Percentiles rank a stretch among this genome's conserved stretches.
Evolutionary conservation across 768 basidiomycete species (phyloP).

Genomic region (Pisolithus marmoratus): DNA sequence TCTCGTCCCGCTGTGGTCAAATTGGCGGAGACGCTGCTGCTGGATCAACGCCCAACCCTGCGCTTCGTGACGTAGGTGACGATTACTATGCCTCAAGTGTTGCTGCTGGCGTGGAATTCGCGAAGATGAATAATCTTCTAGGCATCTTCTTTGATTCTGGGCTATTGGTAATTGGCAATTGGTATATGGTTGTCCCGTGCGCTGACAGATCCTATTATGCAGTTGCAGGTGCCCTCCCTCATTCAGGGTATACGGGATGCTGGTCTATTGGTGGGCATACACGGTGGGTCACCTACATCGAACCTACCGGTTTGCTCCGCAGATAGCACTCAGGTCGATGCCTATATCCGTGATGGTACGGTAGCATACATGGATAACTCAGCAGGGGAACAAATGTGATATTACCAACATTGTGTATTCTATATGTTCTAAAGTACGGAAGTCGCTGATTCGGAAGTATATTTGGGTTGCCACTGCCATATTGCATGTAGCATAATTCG

Average conservation of each 20-base stretch:
- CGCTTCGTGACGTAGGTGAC: constrained; percentile 37
- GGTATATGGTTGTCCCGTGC: constrained; percentile 6
- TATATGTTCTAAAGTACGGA: constrained; percentile 21
- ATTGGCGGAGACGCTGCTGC: constrained; percentile 29
- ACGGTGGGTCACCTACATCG: constrained; percentile 51
- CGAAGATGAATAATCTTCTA: constrained; percentile 85
- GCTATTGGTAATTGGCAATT: constrained; percentile 54
- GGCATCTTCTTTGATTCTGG: constrained; percentile 87
- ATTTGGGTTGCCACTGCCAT: constrained; percentile 12
- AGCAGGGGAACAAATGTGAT: constrained; percentile 38
- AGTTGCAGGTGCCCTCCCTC: constrained; percentile 83
- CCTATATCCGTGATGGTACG: constrained; percentile 56
- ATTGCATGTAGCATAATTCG: neutral
- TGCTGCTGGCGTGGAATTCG: constrained; percentile 88
- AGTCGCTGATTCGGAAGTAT: constrained; percentile 9
- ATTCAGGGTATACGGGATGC: constrained; percentile 85
- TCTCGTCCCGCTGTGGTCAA: constrained; percentile 83
- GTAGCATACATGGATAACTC: constrained; percentile 65
- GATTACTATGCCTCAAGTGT: constrained; percentile 60
- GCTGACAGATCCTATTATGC: constrained; percentile 10
- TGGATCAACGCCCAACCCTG: constrained; percentile 35
- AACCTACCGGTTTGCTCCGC: constrained; percentile 31
- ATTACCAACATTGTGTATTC: constrained; percentile 12
- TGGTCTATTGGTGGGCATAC: constrained; percentile 81
- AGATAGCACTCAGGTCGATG: constrained; percentile 57